Evolutionary conservation across 2,329 filamentous ascomycete species (phyloP).

Genomic region (Hymenotorrendiella dingleyae): DNA sequence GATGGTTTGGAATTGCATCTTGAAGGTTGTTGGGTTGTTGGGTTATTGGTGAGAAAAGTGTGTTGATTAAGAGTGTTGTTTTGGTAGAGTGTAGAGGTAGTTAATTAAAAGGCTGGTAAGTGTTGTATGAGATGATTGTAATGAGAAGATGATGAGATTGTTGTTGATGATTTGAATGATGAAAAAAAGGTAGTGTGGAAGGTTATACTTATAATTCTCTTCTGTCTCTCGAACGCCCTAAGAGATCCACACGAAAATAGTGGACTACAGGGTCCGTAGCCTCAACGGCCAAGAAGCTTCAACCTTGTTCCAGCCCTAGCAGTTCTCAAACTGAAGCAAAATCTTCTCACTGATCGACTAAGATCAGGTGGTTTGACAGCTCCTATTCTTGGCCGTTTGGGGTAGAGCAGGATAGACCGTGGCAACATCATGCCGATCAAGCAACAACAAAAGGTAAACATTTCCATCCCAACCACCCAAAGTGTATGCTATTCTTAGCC

Average conservation of each 20-base stretch:
- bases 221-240: background rate
- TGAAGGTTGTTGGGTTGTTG: conserved; percentile 9
- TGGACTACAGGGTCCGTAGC: background rate
- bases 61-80: conserved; percentile 1
- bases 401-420: background rate
- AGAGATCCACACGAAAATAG: conserved; percentile 8
- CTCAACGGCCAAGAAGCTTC: conserved; percentile 1
- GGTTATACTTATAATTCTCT: conserved; percentile 1
- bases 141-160: conserved; percentile 9
- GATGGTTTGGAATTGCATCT: conserved; percentile 26
- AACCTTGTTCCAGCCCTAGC: conserved; percentile 4
- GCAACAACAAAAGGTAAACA: too few relatives aligned
- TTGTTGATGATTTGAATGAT: conserved; percentile 12
- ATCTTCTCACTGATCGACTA: background rate
- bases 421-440: conserved; percentile 13
- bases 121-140: conserved; percentile 4
- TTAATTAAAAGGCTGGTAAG: conserved; percentile 3
- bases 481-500: too few relatives aligned
- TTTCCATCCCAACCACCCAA: too few relatives aligned
- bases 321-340: conserved; percentile 13
- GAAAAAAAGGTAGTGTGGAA: background rate
- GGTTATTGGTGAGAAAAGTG: conserved; percentile 1
- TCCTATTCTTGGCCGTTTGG: conserved; percentile 12
- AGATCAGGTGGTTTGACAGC: background rate
- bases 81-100: conserved; percentile 4